Evolutionary conservation across 371 early-diverging fungal genomes (phyloP).

Genomic region (Apophysomyces sp.): DNA sequence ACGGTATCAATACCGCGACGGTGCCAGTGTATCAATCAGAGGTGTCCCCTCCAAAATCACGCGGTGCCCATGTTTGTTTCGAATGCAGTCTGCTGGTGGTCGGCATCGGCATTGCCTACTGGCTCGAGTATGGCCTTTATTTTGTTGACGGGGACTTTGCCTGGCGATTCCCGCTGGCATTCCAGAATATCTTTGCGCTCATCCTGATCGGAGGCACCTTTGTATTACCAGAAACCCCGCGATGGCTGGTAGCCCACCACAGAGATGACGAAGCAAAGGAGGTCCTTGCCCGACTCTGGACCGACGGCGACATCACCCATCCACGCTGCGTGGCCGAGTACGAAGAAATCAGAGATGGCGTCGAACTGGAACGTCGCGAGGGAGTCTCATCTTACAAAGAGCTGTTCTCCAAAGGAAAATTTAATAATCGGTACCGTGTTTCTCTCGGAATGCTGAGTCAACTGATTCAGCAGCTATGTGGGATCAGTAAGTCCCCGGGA

Average conservation of each 20-base stretch:
- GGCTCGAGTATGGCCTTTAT: constrained; percentile 46
- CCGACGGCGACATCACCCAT: constrained; percentile 28
- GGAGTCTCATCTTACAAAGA: constrained; percentile 41
- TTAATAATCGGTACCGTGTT: constrained; percentile 44
- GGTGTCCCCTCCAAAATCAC: constrained; percentile 46
- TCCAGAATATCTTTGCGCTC: constrained; percentile 50
- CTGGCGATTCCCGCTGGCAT: constrained; percentile 54
- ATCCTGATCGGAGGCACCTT: constrained; percentile 41
- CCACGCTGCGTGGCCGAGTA: constrained; percentile 35
- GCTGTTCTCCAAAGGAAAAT: constrained; percentile 36
- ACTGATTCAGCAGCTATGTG: constrained; percentile 45
- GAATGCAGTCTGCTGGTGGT: constrained; percentile 32
- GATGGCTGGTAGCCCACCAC: constrained; percentile 54
- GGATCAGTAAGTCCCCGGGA: constrained; percentile 27
- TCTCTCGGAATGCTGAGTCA: constrained; percentile 42
- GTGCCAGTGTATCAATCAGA: constrained; percentile 52
- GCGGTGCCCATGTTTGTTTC: constrained; percentile 38
- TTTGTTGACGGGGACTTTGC: constrained; percentile 33
- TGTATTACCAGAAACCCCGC: constrained; percentile 57
- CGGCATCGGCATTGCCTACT: constrained; percentile 42
- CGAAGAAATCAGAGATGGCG: constrained; percentile 38
- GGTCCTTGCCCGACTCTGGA: constrained; percentile 39
- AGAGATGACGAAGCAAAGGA: constrained; percentile 34
- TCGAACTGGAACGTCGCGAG: constrained; percentile 39
- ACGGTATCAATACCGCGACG: constrained; percentile 51